These are phyloP conservation scores for Paramarasmius palmivorus DNA, from an alignment of 1,284 basidiomycete genomes.

Conservation along the genomic window DNA sequence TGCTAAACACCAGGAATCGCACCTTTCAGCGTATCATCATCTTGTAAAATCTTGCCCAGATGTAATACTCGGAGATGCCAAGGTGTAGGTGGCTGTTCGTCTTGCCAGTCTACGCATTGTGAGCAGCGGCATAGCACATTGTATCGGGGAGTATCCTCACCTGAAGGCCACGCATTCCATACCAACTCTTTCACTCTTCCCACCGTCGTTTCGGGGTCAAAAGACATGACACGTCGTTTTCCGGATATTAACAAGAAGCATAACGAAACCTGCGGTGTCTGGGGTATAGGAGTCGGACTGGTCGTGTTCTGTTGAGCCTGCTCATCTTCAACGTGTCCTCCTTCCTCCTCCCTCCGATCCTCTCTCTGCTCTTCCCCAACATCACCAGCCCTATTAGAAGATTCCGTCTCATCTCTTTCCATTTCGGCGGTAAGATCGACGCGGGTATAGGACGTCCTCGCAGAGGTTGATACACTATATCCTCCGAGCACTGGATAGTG, in stretches of 20 bases:
- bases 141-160: constrained; percentile 41
- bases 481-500: not conserved
- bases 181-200: constrained; percentile 83
- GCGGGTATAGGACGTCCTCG: constrained; percentile 15
- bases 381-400: not conserved
- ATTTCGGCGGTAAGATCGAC: constrained; percentile 5
- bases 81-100: constrained; percentile 77
- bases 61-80: constrained; percentile 78
- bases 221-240: constrained; percentile 69
- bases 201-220: constrained; percentile 77
- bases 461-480: constrained; percentile 12
- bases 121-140: constrained; percentile 17
- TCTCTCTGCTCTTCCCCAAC: not conserved
- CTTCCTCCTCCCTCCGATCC: not conserved
- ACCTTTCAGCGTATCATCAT: constrained; percentile 79
- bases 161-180: constrained; percentile 82
- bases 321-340: not conserved
- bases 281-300: constrained; percentile 37
- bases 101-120: constrained; percentile 67
- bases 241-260: constrained; percentile 81
- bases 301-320: not conserved
- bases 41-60: constrained; percentile 81
- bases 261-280: constrained; percentile 62
- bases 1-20: too few species aligned
- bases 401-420: not conserved